Evolutionary conservation across 805 yeast genomes (phyloP).

Genomic region (Candida ficus): DNA sequence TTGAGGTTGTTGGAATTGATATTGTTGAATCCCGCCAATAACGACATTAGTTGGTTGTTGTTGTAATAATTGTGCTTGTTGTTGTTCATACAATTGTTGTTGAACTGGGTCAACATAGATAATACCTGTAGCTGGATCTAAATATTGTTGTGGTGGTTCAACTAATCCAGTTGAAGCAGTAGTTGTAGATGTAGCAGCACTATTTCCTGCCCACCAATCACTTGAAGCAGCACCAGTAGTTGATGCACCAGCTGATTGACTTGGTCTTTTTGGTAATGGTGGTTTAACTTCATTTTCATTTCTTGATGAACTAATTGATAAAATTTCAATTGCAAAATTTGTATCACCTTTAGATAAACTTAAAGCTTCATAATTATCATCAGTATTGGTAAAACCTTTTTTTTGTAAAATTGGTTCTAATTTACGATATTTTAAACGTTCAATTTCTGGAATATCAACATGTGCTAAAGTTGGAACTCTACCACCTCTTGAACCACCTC

Average conservation of each 20-base stretch:
- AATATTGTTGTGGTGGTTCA: conserved; percentile 58
- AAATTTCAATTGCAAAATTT: conserved; percentile 51
- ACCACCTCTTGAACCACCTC: conserved; percentile 15
- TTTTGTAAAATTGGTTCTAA: conserved; percentile 44
- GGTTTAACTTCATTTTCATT: conserved; percentile 42
- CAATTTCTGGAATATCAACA: conserved; percentile 49
- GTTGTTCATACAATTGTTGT: conserved; percentile 33
- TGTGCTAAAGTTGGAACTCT: conserved; percentile 40
- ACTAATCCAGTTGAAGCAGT: conserved; percentile 27
- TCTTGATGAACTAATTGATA: conserved; percentile 37
- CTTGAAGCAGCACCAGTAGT: conserved; percentile 4
- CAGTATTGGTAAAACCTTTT: conserved; percentile 54
- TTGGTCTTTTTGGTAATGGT: conserved; percentile 35
- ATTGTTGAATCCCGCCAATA: background rate
- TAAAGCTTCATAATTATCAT: conserved; percentile 60
- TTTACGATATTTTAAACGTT: conserved; percentile 44
- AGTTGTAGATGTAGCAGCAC: conserved; percentile 26
- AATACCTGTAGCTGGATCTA: conserved; percentile 68
- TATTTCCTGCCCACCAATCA: conserved; percentile 20
- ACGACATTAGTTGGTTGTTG: conserved; percentile 9
- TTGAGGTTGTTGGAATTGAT: conserved; percentile 5
- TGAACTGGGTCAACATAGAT: conserved; percentile 66
- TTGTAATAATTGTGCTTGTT: conserved; percentile 16
- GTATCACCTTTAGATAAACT: conserved; percentile 54
- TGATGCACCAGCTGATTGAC: conserved; percentile 9